Conservation (phyloP, 2,329 filamentous ascomycete species). For the Ophiostoma angusticollis region DNA sequence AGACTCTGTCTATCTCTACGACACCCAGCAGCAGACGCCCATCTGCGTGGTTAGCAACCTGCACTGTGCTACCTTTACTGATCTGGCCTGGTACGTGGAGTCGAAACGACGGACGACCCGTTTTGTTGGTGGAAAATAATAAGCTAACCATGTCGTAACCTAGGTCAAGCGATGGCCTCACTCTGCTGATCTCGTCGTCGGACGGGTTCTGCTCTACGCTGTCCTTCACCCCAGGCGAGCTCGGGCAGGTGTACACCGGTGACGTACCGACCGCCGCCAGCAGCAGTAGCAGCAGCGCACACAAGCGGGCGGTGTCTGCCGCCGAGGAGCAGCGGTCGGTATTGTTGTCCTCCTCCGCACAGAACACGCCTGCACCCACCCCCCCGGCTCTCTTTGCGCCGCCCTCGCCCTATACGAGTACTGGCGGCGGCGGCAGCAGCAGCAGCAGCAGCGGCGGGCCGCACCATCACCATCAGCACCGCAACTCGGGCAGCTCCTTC, state of each 20-base stretch:
- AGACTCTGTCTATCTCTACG: slow-evolving; percentile 87
- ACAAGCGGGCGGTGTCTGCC: neutral
- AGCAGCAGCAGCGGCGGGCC: neutral
- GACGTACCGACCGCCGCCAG: slow-evolving; percentile 29
- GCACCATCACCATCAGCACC: slow-evolving; percentile 37
- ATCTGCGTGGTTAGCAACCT: slow-evolving; percentile 92
- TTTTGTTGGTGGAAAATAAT: too few relatives aligned
- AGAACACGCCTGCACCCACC: slow-evolving; percentile 58
- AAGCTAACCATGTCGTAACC: too few relatives aligned
- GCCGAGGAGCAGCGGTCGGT: slow-evolving; percentile 13
- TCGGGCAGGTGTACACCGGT: slow-evolving; percentile 69
- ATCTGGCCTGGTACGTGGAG: slow-evolving; percentile 84
- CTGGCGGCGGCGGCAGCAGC: slow-evolving; percentile 12
- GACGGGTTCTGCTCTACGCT: slow-evolving; percentile 94
- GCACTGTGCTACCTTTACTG: slow-evolving; percentile 94
- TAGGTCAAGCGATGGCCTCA: slow-evolving; percentile 36
- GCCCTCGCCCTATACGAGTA: slow-evolving; percentile 42
- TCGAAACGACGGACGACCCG: too few relatives aligned
- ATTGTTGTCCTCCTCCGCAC: slow-evolving; percentile 47
- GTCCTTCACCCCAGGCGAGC: slow-evolving; percentile 69
- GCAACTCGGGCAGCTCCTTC: slow-evolving; percentile 45
- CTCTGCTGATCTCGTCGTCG: slow-evolving; percentile 47
- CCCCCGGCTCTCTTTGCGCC: slow-evolving; percentile 52
- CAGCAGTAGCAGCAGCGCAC: neutral
- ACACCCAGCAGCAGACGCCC: slow-evolving; percentile 91